These are phyloP conservation scores for Agaricus blazei DNA, from an alignment of 768 basidiomycete species.

Conservation along the genomic window DNA sequence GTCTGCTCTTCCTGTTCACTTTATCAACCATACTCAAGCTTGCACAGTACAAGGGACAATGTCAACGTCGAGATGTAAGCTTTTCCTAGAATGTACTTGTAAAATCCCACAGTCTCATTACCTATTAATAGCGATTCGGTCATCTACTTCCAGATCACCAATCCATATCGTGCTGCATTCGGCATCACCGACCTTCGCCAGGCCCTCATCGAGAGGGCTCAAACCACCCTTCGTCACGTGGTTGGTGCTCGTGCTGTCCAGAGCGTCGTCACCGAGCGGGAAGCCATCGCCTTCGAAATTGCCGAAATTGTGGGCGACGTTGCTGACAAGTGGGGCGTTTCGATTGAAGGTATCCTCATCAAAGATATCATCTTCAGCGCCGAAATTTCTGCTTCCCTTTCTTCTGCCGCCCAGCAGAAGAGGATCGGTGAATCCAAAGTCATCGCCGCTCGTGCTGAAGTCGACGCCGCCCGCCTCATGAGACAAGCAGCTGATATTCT, in stretches of 20 bases:
- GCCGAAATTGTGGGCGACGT: conserved; percentile 93
- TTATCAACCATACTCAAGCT: conserved; percentile 9
- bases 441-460: conserved; percentile 93
- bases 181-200: conserved; percentile 87
- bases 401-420: conserved; percentile 95
- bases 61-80: conserved; percentile 90
- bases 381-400: conserved; percentile 87
- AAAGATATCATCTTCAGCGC: conserved; percentile 92
- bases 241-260: conserved; percentile 95
- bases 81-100: conserved; percentile 4
- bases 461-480: conserved; percentile 93
- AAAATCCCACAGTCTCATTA: not conserved
- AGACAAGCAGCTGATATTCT: conserved; percentile 94
- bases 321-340: conserved; percentile 95
- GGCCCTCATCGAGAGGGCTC: conserved; percentile 78
- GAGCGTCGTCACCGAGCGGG: conserved; percentile 93
- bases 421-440: conserved; percentile 95
- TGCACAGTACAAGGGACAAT: conserved; percentile 77
- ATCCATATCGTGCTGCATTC: conserved; percentile 91
- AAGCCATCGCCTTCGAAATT: conserved; percentile 94
- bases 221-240: conserved; percentile 96
- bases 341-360: conserved; percentile 94
- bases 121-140: conserved; percentile 68
- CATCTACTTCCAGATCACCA: conserved; percentile 87
- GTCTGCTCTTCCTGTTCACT: conserved; percentile 11